Base-by-base conservation (phyloP, 495 filamentous ascomycete species). In the Annulohypoxylon stygium region DNA sequence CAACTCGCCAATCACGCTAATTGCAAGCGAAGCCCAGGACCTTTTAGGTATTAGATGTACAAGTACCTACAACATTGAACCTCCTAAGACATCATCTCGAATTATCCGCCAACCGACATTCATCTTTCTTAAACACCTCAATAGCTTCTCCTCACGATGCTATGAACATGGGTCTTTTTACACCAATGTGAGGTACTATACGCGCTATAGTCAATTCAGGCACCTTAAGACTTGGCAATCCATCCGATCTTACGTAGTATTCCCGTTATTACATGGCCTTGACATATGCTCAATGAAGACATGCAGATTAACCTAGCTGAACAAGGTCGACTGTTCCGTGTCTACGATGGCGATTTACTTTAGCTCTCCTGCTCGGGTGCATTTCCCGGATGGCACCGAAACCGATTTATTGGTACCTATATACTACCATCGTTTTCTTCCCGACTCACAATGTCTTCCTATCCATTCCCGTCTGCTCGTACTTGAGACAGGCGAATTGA, bases 71-170 rank as follows among this genome's bases (percentile, higher is more conserved):
- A 23, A 23, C 20, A 23, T 23, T 23, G 20, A 23, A 23, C 20
- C 20, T 23, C 20, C 20, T 23, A 23, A 23, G 20, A 23, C 14
- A 11, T 43, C 18, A 51, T 16, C 47, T 53, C 33, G 64, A 66
- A 75, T 70, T 71, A 75, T 68, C 72, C 72, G 60, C 63, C 57
- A 75, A 68, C 63, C 59, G 47, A 61, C 26, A 47, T 41, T 59
- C 43, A 51, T 25, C 61, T 51, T 60, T 60, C 50, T 33, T 66
- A 16, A 16, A 58, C 26, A 36, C 62, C 16, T 61, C 57, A 23
- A 43, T 25, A 67, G 25, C 39, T 69, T 48, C 50, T 20, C 45
- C 9, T 16, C 11, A n/a, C 14, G 53, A 18, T 36, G 4, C 36
- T 50, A 36, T 18, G 33, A 9, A 26, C 36, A 9, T 63, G 43